Evolutionary conservation across 1,284 basidiomycete species (phyloP).

Genomic region (Rhodotorula sp.): DNA sequence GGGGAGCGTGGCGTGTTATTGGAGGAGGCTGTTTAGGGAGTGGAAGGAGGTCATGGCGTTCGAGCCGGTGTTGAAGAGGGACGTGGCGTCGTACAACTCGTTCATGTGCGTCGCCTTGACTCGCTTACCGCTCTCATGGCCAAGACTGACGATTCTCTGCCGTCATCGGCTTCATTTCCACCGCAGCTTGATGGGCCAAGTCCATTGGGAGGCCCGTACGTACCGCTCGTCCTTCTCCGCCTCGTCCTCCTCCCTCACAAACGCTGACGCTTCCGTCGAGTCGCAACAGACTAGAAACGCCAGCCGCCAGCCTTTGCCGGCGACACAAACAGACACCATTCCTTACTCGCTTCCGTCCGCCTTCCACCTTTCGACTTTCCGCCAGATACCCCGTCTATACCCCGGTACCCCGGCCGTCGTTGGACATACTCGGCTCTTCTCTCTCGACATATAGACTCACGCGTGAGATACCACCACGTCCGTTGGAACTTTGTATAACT

Average conservation of each 20-base stretch:
- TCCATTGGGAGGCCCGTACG: constrained; percentile 45
- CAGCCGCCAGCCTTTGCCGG: not conserved
- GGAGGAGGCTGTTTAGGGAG: constrained; percentile 40
- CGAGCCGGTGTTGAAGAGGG: constrained; percentile 43
- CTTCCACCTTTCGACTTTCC: not conserved
- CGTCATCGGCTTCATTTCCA: not conserved
- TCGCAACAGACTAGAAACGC: not conserved
- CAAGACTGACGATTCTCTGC: no score
- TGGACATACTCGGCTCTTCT: no score
- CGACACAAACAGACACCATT: not conserved
- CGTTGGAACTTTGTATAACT: no score
- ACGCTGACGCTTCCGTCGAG: not conserved
- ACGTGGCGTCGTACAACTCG: constrained; percentile 47
- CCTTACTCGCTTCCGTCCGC: no score
- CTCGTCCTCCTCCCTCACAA: not conserved
- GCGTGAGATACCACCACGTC: no score
- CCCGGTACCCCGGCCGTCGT: no score
- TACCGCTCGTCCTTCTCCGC: constrained; percentile 22
- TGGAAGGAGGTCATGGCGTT: constrained; percentile 45
- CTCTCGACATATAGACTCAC: no score
- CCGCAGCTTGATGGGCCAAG: constrained; percentile 39
- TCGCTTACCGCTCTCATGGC: no score
- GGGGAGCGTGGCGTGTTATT: constrained; percentile 46
- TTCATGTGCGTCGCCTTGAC: constrained; percentile 42
- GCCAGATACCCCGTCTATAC: not conserved